A percentile compares a stretch with the other conserved stretches of the same genome.
Evolutionary conservation across 202 grass and related monocot genomes (phyloP).

Genomic region (Carex arenaria): DNA sequence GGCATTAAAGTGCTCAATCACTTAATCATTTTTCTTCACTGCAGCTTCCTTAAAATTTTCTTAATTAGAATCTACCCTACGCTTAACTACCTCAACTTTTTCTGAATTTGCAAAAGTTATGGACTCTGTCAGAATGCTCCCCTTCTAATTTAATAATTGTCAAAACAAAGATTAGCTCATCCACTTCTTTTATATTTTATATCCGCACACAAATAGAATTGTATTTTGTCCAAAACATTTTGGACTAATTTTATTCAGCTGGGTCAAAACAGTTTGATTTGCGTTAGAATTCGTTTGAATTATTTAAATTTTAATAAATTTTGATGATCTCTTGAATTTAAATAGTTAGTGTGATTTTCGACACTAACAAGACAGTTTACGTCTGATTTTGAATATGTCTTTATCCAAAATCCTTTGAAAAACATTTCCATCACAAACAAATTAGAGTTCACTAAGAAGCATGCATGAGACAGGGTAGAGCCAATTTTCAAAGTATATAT

Average conservation of each 20-base stretch:
- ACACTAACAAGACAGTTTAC: too few species aligned
- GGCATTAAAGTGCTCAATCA: not conserved
- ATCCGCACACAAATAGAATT: not conserved
- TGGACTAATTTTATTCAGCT: too few species aligned
- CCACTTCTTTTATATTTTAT: not conserved
- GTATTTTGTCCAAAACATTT: too few species aligned
- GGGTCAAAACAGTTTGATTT: too few species aligned
- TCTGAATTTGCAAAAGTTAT: not conserved
- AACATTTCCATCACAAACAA: too few species aligned
- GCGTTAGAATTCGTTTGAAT: too few species aligned
- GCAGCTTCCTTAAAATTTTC: not conserved
- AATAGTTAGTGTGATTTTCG: too few species aligned
- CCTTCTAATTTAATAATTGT: not conserved
- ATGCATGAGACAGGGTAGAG: not conserved
- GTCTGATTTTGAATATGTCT: too few species aligned
- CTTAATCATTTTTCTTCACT: not conserved
- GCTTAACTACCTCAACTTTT: slow-evolving; percentile 12
- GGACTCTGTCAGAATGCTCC: not conserved
- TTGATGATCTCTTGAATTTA: too few species aligned
- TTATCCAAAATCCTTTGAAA: too few species aligned
- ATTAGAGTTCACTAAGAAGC: not conserved
- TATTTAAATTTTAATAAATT: too few species aligned
- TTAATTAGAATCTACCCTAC: not conserved
- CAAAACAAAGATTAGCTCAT: not conserved
- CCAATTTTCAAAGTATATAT: too few species aligned